A percentile compares a stretch with the other conserved stretches of the same genome.
Conservation (phyloP, 2,329 filamentous ascomycete genomes). For the Diaporthe vexans region DNA sequence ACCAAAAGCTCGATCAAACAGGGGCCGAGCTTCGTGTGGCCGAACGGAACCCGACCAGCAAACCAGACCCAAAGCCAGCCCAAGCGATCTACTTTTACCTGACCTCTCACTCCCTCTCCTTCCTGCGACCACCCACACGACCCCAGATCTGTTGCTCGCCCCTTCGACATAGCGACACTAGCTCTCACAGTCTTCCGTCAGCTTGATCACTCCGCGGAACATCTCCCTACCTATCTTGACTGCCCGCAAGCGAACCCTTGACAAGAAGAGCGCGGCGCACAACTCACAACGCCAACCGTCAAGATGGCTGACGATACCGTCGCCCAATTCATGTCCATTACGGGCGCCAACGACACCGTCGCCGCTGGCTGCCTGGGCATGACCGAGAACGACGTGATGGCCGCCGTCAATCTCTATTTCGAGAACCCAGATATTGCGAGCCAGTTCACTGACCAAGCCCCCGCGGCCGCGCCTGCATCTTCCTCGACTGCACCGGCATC, state of each 20-base stretch:
- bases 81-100: constrained; percentile 11
- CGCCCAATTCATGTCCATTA: constrained; percentile 85
- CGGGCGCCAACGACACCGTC: constrained; percentile 78
- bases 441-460: constrained; percentile 54
- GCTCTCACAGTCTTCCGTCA: background rate
- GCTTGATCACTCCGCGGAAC: background rate
- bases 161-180: background rate
- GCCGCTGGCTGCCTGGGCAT: constrained; percentile 88
- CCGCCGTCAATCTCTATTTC: constrained; percentile 91
- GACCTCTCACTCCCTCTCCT: background rate
- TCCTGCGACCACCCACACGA: background rate
- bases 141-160: background rate
- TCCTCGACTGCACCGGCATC: constrained; percentile 35
- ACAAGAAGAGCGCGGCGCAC: background rate
- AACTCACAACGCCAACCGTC: constrained; percentile 32
- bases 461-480: constrained; percentile 49
- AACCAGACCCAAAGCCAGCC: constrained; percentile 14
- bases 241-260: background rate
- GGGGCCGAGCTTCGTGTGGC: constrained; percentile 26
- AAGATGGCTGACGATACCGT: constrained; percentile 78
- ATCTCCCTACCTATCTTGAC: background rate
- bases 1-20: constrained; percentile 29
- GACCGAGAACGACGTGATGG: constrained; percentile 85
- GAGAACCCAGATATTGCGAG: constrained; percentile 83
- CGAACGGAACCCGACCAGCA: constrained; percentile 7